Evolutionary conservation across 176 grass and related monocot genomes (phyloP), one percentile per base, ranked within the genome.

Genomic region (Eleusine indica): DNA sequence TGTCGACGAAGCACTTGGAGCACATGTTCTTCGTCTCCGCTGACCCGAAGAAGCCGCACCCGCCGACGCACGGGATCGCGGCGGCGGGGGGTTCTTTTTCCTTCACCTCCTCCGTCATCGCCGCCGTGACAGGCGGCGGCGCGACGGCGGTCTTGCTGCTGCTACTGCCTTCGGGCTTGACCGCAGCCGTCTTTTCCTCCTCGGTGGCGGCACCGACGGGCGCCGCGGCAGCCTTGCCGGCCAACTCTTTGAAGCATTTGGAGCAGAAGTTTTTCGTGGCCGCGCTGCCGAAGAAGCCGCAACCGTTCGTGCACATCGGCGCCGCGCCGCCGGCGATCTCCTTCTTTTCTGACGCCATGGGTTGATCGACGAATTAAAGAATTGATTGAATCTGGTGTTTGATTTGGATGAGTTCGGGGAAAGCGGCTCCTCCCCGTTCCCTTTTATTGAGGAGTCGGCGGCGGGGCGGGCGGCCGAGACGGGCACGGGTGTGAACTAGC

Each of bases 41-140:
- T 5, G 68, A 86, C 0, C 91, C 85, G 85, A 83, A 93, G 85
- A 93, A 85, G 3, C 91, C 74, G 68, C 85, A 93, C 67, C 61
- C 86, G 69, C 57, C 75, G 18, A 47, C 53, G 82, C 91, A 90
- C 19, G 15, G 6, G 32, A 69, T 22, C 11, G 21, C 16, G 42
- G 1, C 62, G 35, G 9, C 7, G 9, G 64, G 16, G 44, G 64
- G 14, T 17, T 15, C 65, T 15, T 6, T 10, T 0, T 28, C 41
- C 6, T 74, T 12, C 4, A 40, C 11, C 62, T 48, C 42, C 77
- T 6, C 6, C 46, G 14, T 4, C 22, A 2, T 2, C 16, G 11
- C 42, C 42, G 63, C n/a, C 47, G 51, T 21, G 11, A 10, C 51
- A 19, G 72, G 38, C 17, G 58, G 9, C n/a, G 58, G 9, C n/a